These are phyloP conservation scores for Cyberlindnera nakhonratchasimensis DNA, from an alignment of 805 yeast genomes.

Conservation along the genomic window DNA sequence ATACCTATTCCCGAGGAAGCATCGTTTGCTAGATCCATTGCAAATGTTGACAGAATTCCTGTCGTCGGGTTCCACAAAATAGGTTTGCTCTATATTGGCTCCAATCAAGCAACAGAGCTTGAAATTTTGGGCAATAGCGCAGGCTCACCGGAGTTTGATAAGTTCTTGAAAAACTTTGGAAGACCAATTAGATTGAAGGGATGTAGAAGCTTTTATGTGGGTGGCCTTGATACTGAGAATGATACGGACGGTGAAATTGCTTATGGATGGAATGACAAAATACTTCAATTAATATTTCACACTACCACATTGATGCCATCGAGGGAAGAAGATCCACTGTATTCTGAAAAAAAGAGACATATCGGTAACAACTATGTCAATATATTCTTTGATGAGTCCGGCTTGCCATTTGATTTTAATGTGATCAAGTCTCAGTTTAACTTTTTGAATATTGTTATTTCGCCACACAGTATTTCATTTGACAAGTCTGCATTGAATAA, in stretches of 20 bases:
- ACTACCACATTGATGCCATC: conserved; percentile 81
- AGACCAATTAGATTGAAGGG: conserved; percentile 52
- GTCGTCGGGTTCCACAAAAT: conserved; percentile 74
- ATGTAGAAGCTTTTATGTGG: conserved; percentile 55
- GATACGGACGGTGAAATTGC: conserved; percentile 77
- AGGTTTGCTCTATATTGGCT: conserved; percentile 73
- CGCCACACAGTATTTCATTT: conserved; percentile 48
- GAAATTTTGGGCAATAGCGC: conserved; percentile 60
- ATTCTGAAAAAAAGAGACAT: conserved; percentile 69
- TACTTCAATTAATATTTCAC: conserved; percentile 71
- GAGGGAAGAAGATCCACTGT: conserved; percentile 35
- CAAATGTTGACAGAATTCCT: conserved; percentile 70
- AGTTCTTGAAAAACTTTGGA: conserved; percentile 60
- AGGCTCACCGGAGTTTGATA: conserved; percentile 63
- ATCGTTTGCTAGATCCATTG: conserved; percentile 48
- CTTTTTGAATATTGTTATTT: conserved; percentile 73
- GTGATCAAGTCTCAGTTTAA: conserved; percentile 75
- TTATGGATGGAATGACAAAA: conserved; percentile 66
- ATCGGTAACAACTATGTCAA: conserved; percentile 84
- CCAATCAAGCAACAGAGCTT: conserved; percentile 56
- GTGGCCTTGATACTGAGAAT: conserved; percentile 72
- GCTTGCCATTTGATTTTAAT: conserved; percentile 63
- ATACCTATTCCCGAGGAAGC: conserved; percentile 48
- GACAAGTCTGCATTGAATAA: conserved; percentile 11
- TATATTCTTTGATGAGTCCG: conserved; percentile 76